Base-by-base conservation (phyloP, 169 alveolate species). In the Eimeria zaria region DNA sequence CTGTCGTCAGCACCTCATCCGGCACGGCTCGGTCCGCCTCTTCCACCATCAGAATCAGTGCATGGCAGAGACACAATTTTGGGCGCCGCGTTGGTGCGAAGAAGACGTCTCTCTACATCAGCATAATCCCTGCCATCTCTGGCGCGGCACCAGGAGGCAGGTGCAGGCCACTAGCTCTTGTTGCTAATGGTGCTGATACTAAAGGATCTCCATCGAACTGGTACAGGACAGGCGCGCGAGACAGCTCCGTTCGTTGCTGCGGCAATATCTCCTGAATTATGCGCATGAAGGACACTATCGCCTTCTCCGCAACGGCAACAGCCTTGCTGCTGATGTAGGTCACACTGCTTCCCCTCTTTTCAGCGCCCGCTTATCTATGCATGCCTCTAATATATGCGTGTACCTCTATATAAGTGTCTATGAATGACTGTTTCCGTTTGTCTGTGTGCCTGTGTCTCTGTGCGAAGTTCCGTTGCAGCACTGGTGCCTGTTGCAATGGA, bases 141-240 rank as follows among this genome's bases (percentile, higher is more conserved):
- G 99, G 98, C 95, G 98, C 98, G 6, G 99, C 98, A 74, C 98
- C 97, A 4, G 99, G 98, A 80, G 98, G 97, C 53, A 98, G 97
- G 16, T 99, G 99, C 0, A 97, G 97, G 83, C 98, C 98, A 78
- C 98, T 98, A 97, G 98, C 98, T 44, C 97, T 98, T 67, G 99
- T 99, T 36, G 99, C 99, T 30, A 90, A 98, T 14, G 97, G 97
- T 71, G 99, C 99, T 27, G n/a, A 87, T 97, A 9, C 91, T 97
- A 41, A 96, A 76, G 85, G 98, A 98, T 20, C 89, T 98, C 51
- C 97, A 95, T 33, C 96, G 88, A 85, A 97, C 98, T 51, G 97
- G 97, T 51, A 81, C 97, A 80, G 94, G 78, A 9, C 44, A 89
- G 64, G 97, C 98, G 96, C 39, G 97, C 73, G 11, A 48, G 73